Evolutionary conservation across 768 basidiomycete species (phyloP), one percentile per base, ranked within the genome.

Genomic region (Hysterangium stoloniferum): DNA sequence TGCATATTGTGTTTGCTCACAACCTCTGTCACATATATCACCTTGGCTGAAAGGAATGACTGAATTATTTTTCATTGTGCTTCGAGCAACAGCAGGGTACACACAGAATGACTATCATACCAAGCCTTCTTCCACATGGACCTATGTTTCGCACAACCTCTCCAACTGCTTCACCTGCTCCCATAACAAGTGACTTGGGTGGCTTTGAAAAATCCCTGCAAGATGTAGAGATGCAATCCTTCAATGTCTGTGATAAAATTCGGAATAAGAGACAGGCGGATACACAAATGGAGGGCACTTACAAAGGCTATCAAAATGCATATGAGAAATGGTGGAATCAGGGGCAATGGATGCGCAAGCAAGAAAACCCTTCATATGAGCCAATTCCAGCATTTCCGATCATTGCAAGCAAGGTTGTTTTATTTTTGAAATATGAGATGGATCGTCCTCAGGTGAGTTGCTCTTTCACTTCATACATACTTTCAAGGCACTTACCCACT

Each of bases 381-480:
- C 17, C 44, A 1, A 56, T 66, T 33, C 56, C 58, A 4, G 50
- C 61, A 1, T 58, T 65, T 33, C 68, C 65, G 0, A 62, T 69
- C 41, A 63, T 59, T 0, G 59, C 57, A 0, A 56, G 56, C 1
- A 69, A 69, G 33, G 68, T 61, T 1, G 58, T 59, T 0, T 19
- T 61, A 5, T 70, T 66, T 47, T 60, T 69, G 8, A 32, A 62
- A 12, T 56, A 66, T 48, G 63, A 66, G 40, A 56, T 57, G 7
- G 62, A 57, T 0, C 58, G 60, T 2, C 38, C 52, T 19, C 67
- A 67, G 62, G 68, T 68, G 4, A 40, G 45, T 40, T 54, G 6
- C n/a, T 46, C 35, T 33, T 46, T 31, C 28, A 19, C 24, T 7
- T 13, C 19, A 51, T 27, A 2, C 25, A 25, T 22, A 12, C 46